Conservation (phyloP, 1,139 yeast species). For the Hyphopichia fennica region DNA sequence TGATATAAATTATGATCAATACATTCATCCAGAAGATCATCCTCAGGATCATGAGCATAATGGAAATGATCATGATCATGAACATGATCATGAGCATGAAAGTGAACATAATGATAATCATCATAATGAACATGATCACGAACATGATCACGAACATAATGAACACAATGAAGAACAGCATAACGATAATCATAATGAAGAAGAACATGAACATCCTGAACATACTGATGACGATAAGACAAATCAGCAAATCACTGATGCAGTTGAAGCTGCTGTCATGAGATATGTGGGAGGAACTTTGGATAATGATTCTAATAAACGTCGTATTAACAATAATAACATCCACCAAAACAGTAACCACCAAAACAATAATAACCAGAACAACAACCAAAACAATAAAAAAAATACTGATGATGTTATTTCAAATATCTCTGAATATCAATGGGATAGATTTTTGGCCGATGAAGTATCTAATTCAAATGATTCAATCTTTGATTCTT, state of each 20-base stretch:
- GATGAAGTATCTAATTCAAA: slow-evolving; percentile 26
- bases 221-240: slow-evolving; percentile 15
- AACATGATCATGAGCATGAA: slow-evolving; percentile 5
- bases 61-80: slow-evolving; percentile 2
- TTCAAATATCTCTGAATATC: slow-evolving; percentile 42
- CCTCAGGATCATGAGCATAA: too few species aligned
- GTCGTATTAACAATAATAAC: slow-evolving; percentile 5
- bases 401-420: slow-evolving; percentile 23
- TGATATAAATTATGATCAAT: not conserved
- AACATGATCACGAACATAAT: not conserved
- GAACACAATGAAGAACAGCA: too few species aligned
- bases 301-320: slow-evolving; percentile 17
- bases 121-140: slow-evolving; percentile 1
- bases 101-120: not conserved
- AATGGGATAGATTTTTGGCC: slow-evolving; percentile 54
- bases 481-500: not conserved
- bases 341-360: slow-evolving; percentile 4
- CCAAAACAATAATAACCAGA: not conserved
- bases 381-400: not conserved
- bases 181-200: slow-evolving; percentile 2
- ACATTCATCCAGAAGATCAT: not conserved
- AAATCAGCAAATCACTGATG: slow-evolving; percentile 47
- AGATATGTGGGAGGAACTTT: slow-evolving; percentile 64
- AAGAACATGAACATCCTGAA: slow-evolving; percentile 5
- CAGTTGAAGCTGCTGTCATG: slow-evolving; percentile 76